Evolutionary conservation across 768 basidiomycete genomes (phyloP), one percentile per base, ranked within the genome.

Genomic region (Kwoniella europaea): DNA sequence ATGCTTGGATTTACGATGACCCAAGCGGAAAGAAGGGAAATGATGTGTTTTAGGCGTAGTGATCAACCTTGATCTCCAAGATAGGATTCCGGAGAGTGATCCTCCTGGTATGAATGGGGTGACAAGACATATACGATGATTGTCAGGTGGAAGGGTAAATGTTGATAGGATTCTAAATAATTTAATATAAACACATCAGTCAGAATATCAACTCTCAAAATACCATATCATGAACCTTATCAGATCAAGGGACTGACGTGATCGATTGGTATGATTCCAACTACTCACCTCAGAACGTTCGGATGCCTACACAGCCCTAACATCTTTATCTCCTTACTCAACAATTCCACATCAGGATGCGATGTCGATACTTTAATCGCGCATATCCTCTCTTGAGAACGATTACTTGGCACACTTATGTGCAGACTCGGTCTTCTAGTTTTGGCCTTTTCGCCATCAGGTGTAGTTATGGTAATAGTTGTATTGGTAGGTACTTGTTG

Each of bases 271-370:
- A 50, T 13, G 12, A 50, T 50, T 13, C 4, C 46, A 18, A 50
- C 15, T 3, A 43, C 74, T 68, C 52, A 79, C 76, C 74, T 66
- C 0, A 94, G 87, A 56, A 97, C 92, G 85, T 97, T 97, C 78
- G 95, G 76, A 74, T 81, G 79, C 55, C 71, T 53, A 55, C 75
- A 74, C 7, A 77, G 64, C 35, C 72, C 62, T 20, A 81, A 71
- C 18, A 81, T 52, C 29, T 73, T 55, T 13, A 74, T 67, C 64
- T 81, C 79, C 29, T 72, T 74, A 59, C 67, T 70, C 52, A 79
- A 44, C 52, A 74, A 73, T 87, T 0, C 93, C 91, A 77, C 91
- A 92, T 18, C 90, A 87, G 43, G 87, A 86, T 74, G 76, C 59
- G 71, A 4, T 86, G 85, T 57, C 63, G 84, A 46, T 71, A 83